A percentile compares a stretch with the other conserved stretches of the same genome.
Conservation (phyloP, 495 filamentous ascomycete species). For the Xylaria grammica region DNA sequence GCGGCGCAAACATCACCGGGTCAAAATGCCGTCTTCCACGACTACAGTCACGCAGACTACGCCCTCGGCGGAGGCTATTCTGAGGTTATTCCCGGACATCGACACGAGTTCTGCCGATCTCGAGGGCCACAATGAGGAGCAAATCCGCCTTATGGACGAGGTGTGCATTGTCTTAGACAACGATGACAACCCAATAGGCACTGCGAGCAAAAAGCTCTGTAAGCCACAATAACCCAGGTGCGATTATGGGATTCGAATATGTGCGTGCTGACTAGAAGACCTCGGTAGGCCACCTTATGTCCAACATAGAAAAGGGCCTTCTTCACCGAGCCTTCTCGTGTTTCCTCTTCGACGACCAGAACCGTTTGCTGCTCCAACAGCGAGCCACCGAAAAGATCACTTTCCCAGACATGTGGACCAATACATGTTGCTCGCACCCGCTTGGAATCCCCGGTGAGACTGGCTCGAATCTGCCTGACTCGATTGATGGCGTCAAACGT, state of each 20-base stretch:
- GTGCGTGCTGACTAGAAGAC: slow-evolving; percentile 19
- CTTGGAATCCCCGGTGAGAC: slow-evolving; percentile 91
- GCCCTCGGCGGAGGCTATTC: slow-evolving; percentile 85
- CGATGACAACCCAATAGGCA: slow-evolving; percentile 91
- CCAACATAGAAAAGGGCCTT: slow-evolving; percentile 93
- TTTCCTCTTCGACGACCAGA: slow-evolving; percentile 93
- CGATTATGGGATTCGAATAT: neutral
- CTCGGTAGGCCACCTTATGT: slow-evolving; percentile 88
- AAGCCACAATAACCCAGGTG: slow-evolving; percentile 40
- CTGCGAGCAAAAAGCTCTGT: slow-evolving; percentile 98
- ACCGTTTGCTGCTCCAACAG: slow-evolving; percentile 91
- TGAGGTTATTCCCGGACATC: slow-evolving; percentile 92
- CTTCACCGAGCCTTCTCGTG: slow-evolving; percentile 97
- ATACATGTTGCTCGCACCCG: slow-evolving; percentile 99
- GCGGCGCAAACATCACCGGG: neutral
- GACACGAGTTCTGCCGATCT: slow-evolving; percentile 80
- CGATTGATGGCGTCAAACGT: slow-evolving; percentile 82
- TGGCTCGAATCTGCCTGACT: slow-evolving; percentile 78
- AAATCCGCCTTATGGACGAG: slow-evolving; percentile 98
- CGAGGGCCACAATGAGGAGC: slow-evolving; percentile 93
- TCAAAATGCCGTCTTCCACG: slow-evolving; percentile 48
- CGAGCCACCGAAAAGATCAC: slow-evolving; percentile 98
- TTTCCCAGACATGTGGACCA: slow-evolving; percentile 99
- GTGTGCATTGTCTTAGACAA: slow-evolving; percentile 97
- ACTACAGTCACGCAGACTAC: slow-evolving; percentile 47